Conservation (phyloP, 163 green algal genomes). For the Chlamydomonas reinhardtii region DNA sequence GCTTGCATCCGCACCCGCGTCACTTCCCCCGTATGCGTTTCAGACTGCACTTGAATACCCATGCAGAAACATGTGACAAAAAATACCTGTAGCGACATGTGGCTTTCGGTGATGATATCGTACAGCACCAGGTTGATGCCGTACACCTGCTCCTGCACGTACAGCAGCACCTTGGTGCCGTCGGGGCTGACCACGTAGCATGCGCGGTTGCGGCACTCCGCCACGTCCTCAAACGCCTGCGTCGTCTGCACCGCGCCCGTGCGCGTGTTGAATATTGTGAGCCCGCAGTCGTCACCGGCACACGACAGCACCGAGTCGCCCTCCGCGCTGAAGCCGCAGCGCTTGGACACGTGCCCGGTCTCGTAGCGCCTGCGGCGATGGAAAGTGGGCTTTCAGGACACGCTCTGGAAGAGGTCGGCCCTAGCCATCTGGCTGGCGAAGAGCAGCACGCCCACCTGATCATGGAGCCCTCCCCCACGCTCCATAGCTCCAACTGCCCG, state of each 20-base stretch:
- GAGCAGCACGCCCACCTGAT: too few relatives aligned
- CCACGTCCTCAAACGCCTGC: constrained; percentile 50
- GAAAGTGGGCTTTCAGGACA: too few relatives aligned
- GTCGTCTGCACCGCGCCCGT: constrained; percentile 10
- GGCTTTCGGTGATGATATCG: constrained; percentile 1
- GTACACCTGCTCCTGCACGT: constrained; percentile 49
- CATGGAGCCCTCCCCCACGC: not conserved
- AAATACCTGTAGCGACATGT: constrained; percentile 3
- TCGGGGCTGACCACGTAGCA: constrained; percentile 42
- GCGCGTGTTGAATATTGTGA: constrained; percentile 30
- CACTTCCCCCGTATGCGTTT: too few relatives aligned
- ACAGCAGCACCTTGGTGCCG: constrained; percentile 49
- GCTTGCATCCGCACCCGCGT: too few relatives aligned
- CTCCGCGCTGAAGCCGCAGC: constrained; percentile 43
- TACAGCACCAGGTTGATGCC: constrained; percentile 55
- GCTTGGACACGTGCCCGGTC: constrained; percentile 38
- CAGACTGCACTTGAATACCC: not conserved
- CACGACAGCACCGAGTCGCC: constrained; percentile 50
- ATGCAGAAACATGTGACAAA: not conserved
- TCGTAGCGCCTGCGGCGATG: constrained; percentile 22
- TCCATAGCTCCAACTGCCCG: constrained; percentile 63
- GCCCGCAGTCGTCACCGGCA: constrained; percentile 47
- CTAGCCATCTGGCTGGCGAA: too few relatives aligned
- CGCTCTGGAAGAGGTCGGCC: too few relatives aligned
- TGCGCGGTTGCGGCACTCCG: constrained; percentile 49